Percentiles rank a stretch among this genome's conserved stretches.
Conservation (phyloP, 139 green algal species). For the Chlorella ohadii region DNA sequence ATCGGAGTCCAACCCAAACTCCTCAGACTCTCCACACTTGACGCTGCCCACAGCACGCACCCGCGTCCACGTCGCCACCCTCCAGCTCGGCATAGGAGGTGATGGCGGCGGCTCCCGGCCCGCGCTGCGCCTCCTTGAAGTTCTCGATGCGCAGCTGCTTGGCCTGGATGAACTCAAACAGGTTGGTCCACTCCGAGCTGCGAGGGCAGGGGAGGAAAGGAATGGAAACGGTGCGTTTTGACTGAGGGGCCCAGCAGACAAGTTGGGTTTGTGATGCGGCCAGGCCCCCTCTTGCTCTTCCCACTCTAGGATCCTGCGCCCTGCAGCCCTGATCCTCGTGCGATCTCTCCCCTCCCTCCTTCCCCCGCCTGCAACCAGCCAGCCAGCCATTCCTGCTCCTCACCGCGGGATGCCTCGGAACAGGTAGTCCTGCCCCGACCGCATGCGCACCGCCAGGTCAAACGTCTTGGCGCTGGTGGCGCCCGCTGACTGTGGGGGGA, state of each 20-base stretch:
- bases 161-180: slow-evolving; percentile 92
- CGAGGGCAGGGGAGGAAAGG: not conserved
- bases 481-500: slow-evolving; percentile 16
- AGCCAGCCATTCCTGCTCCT: not conserved
- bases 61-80: slow-evolving; percentile 64
- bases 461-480: slow-evolving; percentile 86
- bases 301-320: too few relatives aligned
- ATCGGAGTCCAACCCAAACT: too few relatives aligned
- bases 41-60: too few relatives aligned
- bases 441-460: slow-evolving; percentile 87
- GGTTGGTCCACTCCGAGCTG: slow-evolving; percentile 86
- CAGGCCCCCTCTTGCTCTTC: too few relatives aligned
- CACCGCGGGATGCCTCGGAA: slow-evolving; percentile 89
- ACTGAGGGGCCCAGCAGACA: too few relatives aligned
- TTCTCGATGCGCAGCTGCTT: slow-evolving; percentile 91
- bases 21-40: too few relatives aligned
- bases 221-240: too few relatives aligned
- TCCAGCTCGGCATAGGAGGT: slow-evolving; percentile 49
- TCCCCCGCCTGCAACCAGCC: not conserved
- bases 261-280: too few relatives aligned
- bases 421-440: slow-evolving; percentile 69
- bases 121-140: slow-evolving; percentile 74
- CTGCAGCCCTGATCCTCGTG: too few relatives aligned
- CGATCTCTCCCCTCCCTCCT: not conserved
- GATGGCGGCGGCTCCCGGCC: slow-evolving; percentile 56